phyloP scores from a whole-genome alignment of 2,329 filamentous ascomycete species.

The Botrytis tulipae region DNA sequence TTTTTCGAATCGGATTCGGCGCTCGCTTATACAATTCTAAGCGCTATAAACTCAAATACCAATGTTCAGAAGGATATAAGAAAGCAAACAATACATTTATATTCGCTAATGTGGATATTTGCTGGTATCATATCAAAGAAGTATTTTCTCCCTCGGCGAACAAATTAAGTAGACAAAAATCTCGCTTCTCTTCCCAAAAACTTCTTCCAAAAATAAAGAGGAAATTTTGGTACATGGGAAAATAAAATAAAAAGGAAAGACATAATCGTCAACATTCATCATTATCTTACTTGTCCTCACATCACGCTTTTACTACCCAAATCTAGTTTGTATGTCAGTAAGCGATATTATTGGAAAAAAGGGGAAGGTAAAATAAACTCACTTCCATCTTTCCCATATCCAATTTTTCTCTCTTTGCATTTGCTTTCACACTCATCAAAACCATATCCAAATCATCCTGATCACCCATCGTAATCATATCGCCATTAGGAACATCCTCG shows the following conservation, averaged over 20 bases:
- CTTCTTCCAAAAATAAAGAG: no score
- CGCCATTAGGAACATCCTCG: slow-evolving; percentile 71
- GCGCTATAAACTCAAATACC: not conserved
- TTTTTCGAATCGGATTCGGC: not conserved
- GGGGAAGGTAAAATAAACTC: slow-evolving; percentile 41
- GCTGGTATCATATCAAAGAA: slow-evolving; percentile 17
- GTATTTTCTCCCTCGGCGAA: not conserved
- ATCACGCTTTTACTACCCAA: slow-evolving; percentile 28
- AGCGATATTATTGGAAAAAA: not conserved
- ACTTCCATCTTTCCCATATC: slow-evolving; percentile 97
- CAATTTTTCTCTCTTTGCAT: slow-evolving; percentile 68
- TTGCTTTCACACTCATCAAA: slow-evolving; percentile 64
- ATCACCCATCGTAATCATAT: slow-evolving; percentile 97
- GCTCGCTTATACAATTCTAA: not conserved
- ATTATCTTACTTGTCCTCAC: slow-evolving; percentile 4
- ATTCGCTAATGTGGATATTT: slow-evolving; percentile 8
- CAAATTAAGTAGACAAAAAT: not conserved
- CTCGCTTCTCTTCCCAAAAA: not conserved
- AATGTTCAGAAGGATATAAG: not conserved
- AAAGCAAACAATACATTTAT: slow-evolving; percentile 9
- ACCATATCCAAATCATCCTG: slow-evolving; percentile 94
- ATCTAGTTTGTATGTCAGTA: slow-evolving; percentile 31
- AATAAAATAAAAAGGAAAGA: not conserved
- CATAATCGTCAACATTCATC: slow-evolving; percentile 18
- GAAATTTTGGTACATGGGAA: not conserved